Evolutionary conservation across 208 protist species (phyloP).

Genomic region (Leptomonas pyrrhocoris): DNA sequence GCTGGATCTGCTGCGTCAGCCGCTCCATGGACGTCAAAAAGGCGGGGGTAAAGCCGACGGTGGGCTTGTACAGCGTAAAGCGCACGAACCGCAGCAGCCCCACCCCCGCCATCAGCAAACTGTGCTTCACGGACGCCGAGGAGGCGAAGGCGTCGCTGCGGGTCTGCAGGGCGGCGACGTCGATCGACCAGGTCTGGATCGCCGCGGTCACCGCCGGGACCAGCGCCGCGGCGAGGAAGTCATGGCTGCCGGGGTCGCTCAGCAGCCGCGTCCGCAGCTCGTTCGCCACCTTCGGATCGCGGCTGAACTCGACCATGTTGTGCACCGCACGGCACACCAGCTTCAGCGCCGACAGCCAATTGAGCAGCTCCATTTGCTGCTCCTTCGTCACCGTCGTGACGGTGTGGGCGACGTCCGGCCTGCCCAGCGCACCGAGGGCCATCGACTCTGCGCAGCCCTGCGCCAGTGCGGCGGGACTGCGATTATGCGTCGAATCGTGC

Average conservation of each 20-base stretch:
- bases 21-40: conserved; percentile 44
- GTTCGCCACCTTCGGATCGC: conserved; percentile 30
- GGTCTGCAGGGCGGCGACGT: neutral
- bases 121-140: conserved; percentile 37
- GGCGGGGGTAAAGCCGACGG: conserved; percentile 23
- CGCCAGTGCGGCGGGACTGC: conserved; percentile 33
- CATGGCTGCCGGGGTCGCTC: conserved; percentile 36
- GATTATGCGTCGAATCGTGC: conserved; percentile 36
- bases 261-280: conserved; percentile 52
- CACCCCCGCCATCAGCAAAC: conserved; percentile 41
- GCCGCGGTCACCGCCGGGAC: conserved; percentile 69
- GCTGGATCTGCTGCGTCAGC: conserved; percentile 54
- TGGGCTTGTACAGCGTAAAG: conserved; percentile 63
- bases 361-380: conserved; percentile 63
- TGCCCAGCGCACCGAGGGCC: conserved; percentile 41
- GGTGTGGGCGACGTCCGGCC: conserved; percentile 36
- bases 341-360: conserved; percentile 68
- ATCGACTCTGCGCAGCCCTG: conserved; percentile 35
- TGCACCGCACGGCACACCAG: conserved; percentile 65
- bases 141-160: conserved; percentile 6
- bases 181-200: conserved; percentile 56
- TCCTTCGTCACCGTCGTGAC: conserved; percentile 32
- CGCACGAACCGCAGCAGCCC: conserved; percentile 72
- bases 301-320: conserved; percentile 81
- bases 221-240: conserved; percentile 55